Evolutionary conservation across 441 rosid genomes (phyloP).

Genomic region (Monsonia emarginata): DNA sequence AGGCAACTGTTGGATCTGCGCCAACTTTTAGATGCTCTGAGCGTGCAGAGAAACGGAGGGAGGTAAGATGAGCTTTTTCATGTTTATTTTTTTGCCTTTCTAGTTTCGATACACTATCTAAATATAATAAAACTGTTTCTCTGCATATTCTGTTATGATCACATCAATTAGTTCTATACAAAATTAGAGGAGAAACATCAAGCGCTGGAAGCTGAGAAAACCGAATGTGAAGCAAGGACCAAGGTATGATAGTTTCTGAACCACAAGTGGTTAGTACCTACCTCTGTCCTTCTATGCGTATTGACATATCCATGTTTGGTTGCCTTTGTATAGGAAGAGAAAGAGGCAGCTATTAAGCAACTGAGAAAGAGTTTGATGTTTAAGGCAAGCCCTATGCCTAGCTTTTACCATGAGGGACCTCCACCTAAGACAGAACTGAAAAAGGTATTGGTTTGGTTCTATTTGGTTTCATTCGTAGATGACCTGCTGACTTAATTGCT

Average conservation of each 20-base stretch:
- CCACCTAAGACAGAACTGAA: slow-evolving; percentile 81
- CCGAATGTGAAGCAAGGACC: slow-evolving; percentile 62
- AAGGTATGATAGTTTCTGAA: slow-evolving; percentile 35
- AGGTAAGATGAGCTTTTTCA: slow-evolving; percentile 37
- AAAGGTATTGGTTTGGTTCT: slow-evolving; percentile 42
- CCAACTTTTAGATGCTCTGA: slow-evolving; percentile 60
- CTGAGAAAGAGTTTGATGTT: slow-evolving; percentile 75
- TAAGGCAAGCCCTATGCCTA: slow-evolving; percentile 91
- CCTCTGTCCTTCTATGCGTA: background rate
- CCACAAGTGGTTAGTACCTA: background rate
- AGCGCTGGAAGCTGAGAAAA: slow-evolving; percentile 83
- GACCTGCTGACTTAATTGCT: background rate
- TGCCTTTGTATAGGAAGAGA: slow-evolving; percentile 54
- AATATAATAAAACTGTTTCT: slow-evolving; percentile 1
- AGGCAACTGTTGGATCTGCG: slow-evolving; percentile 35
- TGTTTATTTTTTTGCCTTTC: slow-evolving; percentile 5
- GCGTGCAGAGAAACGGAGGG: slow-evolving; percentile 83
- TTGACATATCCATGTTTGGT: background rate
- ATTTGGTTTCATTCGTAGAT: slow-evolving; percentile 6
- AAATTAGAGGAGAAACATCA: slow-evolving; percentile 83
- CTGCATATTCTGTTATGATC: slow-evolving; percentile 15
- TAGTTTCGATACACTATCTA: background rate
- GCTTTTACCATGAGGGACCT: slow-evolving; percentile 84
- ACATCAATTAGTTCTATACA: slow-evolving; percentile 47
- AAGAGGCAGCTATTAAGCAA: slow-evolving; percentile 67